Evolutionary conservation across 2,329 filamentous ascomycete genomes (phyloP).

Genomic region (Neonectria faginata): DNA sequence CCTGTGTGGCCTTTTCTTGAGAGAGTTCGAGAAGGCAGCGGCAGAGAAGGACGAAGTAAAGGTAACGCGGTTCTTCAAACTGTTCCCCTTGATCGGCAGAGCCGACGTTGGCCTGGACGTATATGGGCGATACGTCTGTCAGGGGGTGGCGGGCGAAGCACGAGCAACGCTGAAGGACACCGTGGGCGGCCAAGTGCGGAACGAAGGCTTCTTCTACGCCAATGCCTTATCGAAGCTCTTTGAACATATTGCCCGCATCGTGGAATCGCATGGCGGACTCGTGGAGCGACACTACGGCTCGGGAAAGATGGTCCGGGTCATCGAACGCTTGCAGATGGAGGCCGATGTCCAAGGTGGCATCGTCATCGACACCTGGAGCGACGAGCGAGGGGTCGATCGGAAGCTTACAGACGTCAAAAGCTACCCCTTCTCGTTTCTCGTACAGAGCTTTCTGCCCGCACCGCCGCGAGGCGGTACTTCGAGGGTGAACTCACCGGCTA

Average conservation of each 20-base stretch:
- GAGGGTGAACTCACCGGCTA: constrained; percentile 81
- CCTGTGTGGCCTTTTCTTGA: constrained; percentile 87
- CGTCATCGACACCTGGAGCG: constrained; percentile 93
- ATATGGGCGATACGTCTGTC: constrained; percentile 95
- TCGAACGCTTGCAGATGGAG: constrained; percentile 92
- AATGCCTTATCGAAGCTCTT: constrained; percentile 92
- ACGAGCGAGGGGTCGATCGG: constrained; percentile 86
- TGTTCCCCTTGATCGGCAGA: constrained; percentile 93
- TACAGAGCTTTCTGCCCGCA: constrained; percentile 88
- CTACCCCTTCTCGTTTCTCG: constrained; percentile 96
- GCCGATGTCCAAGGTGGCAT: constrained; percentile 97
- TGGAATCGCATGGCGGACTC: constrained; percentile 89
- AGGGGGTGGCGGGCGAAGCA: constrained; percentile 88
- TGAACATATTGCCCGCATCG: constrained; percentile 96
- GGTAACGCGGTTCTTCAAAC: constrained; percentile 96
- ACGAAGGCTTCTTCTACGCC: constrained; percentile 90
- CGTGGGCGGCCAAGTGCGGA: constrained; percentile 59
- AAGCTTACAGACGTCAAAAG: constrained; percentile 95
- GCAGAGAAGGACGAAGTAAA: constrained; percentile 87
- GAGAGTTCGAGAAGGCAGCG: constrained; percentile 95
- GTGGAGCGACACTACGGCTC: constrained; percentile 94
- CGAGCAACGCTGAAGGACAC: constrained; percentile 82
- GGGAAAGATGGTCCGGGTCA: constrained; percentile 94
- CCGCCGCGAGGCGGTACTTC: constrained; percentile 74
- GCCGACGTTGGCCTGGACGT: constrained; percentile 92